Base-by-base conservation (phyloP, 495 filamentous ascomycete species). In the Penicillium silybi region DNA sequence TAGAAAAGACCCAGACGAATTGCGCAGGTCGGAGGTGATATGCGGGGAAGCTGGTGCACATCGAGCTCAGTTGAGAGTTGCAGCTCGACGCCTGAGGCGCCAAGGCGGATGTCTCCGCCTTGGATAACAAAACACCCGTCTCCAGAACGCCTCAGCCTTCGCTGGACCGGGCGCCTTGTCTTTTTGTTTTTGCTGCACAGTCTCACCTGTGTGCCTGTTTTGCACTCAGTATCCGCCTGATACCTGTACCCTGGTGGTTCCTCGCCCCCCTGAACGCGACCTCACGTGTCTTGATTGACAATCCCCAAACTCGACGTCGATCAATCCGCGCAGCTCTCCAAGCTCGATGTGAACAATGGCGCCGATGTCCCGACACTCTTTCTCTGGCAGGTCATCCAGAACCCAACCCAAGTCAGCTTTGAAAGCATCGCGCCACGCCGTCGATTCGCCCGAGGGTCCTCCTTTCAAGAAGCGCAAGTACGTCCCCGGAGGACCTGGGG, bases 401-500 rank as follows among this genome's bases (percentile, higher is more conserved):
- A 68, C 61, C 42, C 61, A 65, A 22, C 50, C 66, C 0, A 74
- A 69, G 50, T 54, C 62, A 17, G 57, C 64, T 10, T 50, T 72
- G 43, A 74, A 68, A 55, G 52, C 59, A 9, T 60, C 73, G 5
- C 66, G 56, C 53, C 70, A 52, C 56, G 60, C 64, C 48, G 65
- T 62, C 44, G 48, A 63, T 44, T 71, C 56, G 43, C 57, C 63
- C 44, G 80, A 75, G 65, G 77, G 68, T 22, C 78, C 68, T 48
- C 71, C 74, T n/a, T 57, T 63, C 23, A 81, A 80, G 62, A 81
- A 75, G 56, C 70, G 77, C 56, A 80, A 72, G 57, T 92, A 91
- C 64, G 77, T 90, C 27, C 87, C 89, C 38, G 87, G 86, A 50
- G 88, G 88, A 22, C 85, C 87, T 29, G 86, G 87, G n/a, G 89